Evolutionary conservation across 768 basidiomycete genomes (phyloP), one percentile per base, ranked within the genome.

Genomic region (Hericium alpestre): DNA sequence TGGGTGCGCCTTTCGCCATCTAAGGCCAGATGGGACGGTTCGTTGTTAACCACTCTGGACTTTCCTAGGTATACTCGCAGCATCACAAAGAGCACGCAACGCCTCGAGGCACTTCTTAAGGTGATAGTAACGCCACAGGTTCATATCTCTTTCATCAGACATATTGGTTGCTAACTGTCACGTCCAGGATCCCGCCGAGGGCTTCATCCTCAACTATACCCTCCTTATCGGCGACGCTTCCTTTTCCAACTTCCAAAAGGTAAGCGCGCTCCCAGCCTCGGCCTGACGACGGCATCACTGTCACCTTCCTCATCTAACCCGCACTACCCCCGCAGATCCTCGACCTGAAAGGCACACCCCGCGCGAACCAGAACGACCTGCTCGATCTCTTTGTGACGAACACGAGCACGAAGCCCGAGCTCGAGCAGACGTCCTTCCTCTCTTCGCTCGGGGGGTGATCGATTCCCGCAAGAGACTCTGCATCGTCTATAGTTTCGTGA

Each of bases 181-280:
- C 23, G 8, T 56, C 37, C 54, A 95, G 86, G 90, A 94, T 65
- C 93, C 95, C 15, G 75, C 90, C 1, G 93, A 95, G 68, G 91
- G 88, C 2, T 98, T 99, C 66, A 90, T 98, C 59, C 77, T 93
- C 56, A 97, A 97, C 66, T 99, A 98, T 66, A 93, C 91, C 8
- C 78, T 97, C 23, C 78, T 97, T 56, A 90, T 99, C 60, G 91
- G 91, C 22, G 95, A 97, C 70, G 86, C 88, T 5, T 94, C 93
- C 2, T 94, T 94, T 70, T 87, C 87, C 32, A 98, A 98, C 71
- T 99, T 99, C 75, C 96, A 98, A 75, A 99, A 99, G 83, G 93
- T 87, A 38, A 40, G 71, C 37, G n/a, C 48, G 11, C 13, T 32
- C 16, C 40, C 25, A 54, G 18, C 11, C 20, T 32, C 23, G 50